Conservation (phyloP, 495 filamentous ascomycete genomes). For the Jackrogersella multiformis region DNA sequence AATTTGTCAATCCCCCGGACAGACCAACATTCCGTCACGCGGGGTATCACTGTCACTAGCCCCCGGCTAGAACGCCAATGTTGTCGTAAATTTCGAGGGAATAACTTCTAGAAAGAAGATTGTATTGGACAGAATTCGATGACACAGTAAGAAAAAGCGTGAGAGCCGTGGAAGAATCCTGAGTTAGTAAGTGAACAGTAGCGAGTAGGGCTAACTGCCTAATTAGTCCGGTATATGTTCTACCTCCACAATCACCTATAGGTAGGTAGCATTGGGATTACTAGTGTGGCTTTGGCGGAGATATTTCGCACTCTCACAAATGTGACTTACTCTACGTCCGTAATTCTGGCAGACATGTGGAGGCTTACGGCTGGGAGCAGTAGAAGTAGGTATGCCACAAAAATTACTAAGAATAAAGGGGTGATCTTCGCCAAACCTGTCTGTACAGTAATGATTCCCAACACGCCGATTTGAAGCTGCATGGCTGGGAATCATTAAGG, state of each 20-base stretch:
- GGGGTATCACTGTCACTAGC: neutral
- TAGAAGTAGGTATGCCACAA: neutral
- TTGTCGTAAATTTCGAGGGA: neutral
- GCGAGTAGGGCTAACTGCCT: slow-evolving; percentile 30
- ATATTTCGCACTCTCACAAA: slow-evolving; percentile 22
- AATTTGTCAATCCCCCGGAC: slow-evolving; percentile 3
- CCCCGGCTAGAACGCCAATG: slow-evolving; percentile 3
- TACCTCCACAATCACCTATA: slow-evolving; percentile 23
- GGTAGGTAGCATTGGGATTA: slow-evolving; percentile 37
- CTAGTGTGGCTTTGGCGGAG: slow-evolving; percentile 23
- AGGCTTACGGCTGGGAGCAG: slow-evolving; percentile 12
- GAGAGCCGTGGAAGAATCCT: neutral
- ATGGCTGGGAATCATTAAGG: slow-evolving; percentile 2
- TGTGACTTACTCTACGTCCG: slow-evolving; percentile 19
- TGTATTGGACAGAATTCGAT: slow-evolving; percentile 18
- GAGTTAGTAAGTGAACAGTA: slow-evolving; percentile 23
- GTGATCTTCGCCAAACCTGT: slow-evolving; percentile 8
- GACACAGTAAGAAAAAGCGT: slow-evolving; percentile 35
- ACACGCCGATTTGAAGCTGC: slow-evolving; percentile 7
- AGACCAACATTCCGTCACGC: slow-evolving; percentile 1
- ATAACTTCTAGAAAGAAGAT: slow-evolving; percentile 1
- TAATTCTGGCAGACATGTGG: slow-evolving; percentile 1
- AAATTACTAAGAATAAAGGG: slow-evolving; percentile 28
- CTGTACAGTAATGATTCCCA: slow-evolving; percentile 36
- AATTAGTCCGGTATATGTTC: slow-evolving; percentile 35